A percentile compares a stretch with the other conserved stretches of the same genome.
Evolutionary conservation across 2,329 filamentous ascomycete species (phyloP).

Genomic region (Monilinia laxa): DNA sequence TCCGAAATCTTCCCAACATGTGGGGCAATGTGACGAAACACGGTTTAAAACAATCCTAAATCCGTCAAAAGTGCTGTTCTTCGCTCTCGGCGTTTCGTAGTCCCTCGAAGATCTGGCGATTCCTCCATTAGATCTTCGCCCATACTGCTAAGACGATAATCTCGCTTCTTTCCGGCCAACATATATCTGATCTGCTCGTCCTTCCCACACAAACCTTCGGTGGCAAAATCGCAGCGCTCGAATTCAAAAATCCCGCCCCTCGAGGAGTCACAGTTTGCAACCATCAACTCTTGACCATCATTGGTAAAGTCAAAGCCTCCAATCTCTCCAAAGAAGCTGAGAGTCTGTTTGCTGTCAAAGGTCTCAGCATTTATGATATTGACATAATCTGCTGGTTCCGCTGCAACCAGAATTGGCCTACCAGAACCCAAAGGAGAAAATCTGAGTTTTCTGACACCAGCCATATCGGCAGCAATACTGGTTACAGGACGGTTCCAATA

Average conservation of each 20-base stretch:
- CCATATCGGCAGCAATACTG: conserved; percentile 63
- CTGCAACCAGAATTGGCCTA: conserved; percentile 64
- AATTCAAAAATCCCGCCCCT: conserved; percentile 57
- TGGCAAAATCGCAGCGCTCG: conserved; percentile 38
- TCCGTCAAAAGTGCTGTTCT: conserved; percentile 13
- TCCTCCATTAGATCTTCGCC: conserved; percentile 9
- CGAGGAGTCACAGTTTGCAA: conserved; percentile 64
- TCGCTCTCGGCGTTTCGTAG: conserved; percentile 19
- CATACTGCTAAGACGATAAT: conserved; percentile 1
- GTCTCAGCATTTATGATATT: conserved; percentile 67
- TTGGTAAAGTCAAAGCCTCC: conserved; percentile 67
- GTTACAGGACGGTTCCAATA: conserved; percentile 59
- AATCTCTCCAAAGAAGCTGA: conserved; percentile 75
- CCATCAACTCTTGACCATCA: conserved; percentile 65
- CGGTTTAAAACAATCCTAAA: conserved; percentile 11
- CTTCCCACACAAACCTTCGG: conserved; percentile 23
- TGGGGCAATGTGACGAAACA: background rate
- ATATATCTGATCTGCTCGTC: conserved; percentile 12
- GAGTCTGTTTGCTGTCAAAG: conserved; percentile 63
- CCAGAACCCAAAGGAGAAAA: conserved; percentile 73
- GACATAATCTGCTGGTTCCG: conserved; percentile 73
- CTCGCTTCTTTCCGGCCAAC: conserved; percentile 17
- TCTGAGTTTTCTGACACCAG: conserved; percentile 65
- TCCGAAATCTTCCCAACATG: too few species aligned
- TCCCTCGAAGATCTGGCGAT: conserved; percentile 10